A percentile compares a stretch with the other conserved stretches of the same genome.
These are phyloP conservation scores for Aspergillus sclerotioniger DNA, from an alignment of 495 filamentous ascomycete genomes.

Conservation along the genomic window DNA sequence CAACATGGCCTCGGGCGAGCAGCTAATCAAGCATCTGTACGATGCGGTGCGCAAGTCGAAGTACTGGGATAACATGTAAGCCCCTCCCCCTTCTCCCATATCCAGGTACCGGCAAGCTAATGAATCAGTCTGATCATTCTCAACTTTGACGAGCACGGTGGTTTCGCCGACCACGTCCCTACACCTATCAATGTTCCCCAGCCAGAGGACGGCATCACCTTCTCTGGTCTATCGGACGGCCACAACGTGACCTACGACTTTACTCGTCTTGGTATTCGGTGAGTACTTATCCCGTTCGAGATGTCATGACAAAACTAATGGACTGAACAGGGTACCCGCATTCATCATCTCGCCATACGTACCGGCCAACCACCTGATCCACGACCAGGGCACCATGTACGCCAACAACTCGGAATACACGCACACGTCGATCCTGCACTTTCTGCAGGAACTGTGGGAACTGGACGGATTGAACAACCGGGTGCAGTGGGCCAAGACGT, in stretches of 20 bases:
- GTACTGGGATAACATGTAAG: slow-evolving; percentile 44
- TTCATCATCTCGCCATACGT: slow-evolving; percentile 47
- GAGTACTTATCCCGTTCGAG: no score
- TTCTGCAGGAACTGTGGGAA: slow-evolving; percentile 42
- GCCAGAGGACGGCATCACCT: slow-evolving; percentile 37
- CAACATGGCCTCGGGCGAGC: slow-evolving; percentile 43
- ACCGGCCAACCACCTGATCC: slow-evolving; percentile 37
- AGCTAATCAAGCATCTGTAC: slow-evolving; percentile 49
- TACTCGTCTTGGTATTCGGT: slow-evolving; percentile 46
- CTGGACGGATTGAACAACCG: slow-evolving; percentile 42
- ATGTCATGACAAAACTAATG: neutral
- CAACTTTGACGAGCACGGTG: slow-evolving; percentile 50
- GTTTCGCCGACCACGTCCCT: slow-evolving; percentile 47
- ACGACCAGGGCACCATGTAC: slow-evolving; percentile 39
- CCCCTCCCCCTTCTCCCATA: no score
- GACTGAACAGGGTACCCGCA: slow-evolving; percentile 34
- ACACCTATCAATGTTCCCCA: slow-evolving; percentile 39
- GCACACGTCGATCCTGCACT: slow-evolving; percentile 41
- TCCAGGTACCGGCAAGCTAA: no score
- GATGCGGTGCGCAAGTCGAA: slow-evolving; percentile 43
- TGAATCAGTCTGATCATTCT: slow-evolving; percentile 39
- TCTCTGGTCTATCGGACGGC: slow-evolving; percentile 37
- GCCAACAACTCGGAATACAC: slow-evolving; percentile 43
- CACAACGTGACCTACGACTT: slow-evolving; percentile 41
- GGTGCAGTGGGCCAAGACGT: slow-evolving; percentile 41